Conservation (phyloP, 2,329 filamentous ascomycete genomes). For the Decorospora gaudefroyi region DNA sequence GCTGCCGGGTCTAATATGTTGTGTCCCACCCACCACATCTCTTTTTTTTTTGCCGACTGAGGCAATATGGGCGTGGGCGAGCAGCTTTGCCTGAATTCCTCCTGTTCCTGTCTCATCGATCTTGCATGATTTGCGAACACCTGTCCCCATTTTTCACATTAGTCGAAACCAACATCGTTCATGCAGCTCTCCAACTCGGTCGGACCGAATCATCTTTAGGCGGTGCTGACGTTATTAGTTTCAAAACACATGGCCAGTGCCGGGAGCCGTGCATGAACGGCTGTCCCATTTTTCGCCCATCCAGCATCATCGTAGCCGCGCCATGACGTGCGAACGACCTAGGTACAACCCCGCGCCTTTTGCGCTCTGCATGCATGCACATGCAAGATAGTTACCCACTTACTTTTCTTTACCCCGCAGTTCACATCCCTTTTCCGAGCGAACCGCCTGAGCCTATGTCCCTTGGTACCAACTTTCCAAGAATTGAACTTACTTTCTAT, state of each 20-base stretch:
- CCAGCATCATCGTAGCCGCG: neutral
- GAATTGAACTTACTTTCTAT: neutral
- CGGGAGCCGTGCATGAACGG: constrained; percentile 13
- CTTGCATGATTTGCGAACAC: neutral
- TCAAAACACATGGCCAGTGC: constrained; percentile 18
- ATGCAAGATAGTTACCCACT: too few species aligned
- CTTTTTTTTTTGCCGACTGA: too few species aligned
- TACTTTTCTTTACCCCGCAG: constrained; percentile 8
- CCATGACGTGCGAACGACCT: constrained; percentile 8
- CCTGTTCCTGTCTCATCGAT: neutral
- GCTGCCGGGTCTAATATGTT: constrained; percentile 2
- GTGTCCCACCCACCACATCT: too few species aligned
- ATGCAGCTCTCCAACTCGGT: too few species aligned
- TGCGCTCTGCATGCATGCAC: too few species aligned
- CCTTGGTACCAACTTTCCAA: neutral
- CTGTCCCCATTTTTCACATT: neutral
- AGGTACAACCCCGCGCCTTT: constrained; percentile 7
- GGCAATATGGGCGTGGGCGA: constrained; percentile 1
- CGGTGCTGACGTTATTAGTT: too few species aligned
- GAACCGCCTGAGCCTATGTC: constrained; percentile 15
- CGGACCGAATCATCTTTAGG: too few species aligned
- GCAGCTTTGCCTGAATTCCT: constrained; percentile 1
- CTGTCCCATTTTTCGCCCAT: neutral
- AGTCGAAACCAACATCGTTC: constrained; percentile 4
- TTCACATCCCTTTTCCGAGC: constrained; percentile 2